Evolutionary conservation across 2,329 filamentous ascomycete genomes (phyloP), one percentile per base, ranked within the genome.

Genomic region (Exophiala dermatitidis): DNA sequence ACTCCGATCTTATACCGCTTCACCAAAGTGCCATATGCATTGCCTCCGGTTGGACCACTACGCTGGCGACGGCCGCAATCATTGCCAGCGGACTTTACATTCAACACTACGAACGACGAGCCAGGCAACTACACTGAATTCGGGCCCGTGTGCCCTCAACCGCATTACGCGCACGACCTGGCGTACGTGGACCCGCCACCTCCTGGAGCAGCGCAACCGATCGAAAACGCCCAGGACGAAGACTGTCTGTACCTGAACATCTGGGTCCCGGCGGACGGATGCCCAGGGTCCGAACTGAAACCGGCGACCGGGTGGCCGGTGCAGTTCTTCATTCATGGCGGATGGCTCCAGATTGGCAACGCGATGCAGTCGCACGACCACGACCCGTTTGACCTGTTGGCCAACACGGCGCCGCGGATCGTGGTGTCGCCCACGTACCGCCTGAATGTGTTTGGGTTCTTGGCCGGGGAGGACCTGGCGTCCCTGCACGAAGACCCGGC

Each of bases 171-270:
- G 36, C 48, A 54, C 32, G 48, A 42, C n/a, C 34, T 37, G 8
- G 58, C 66, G 31, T 49, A 61, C 3, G 45, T 66, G 3, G 59
- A 61, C 3, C 62, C 66, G 6, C 62, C 64, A 1, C 62, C 66
- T 7, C 62, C 64, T 1, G 60, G 64, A n/a, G 54, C 56, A 62
- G 64, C 59, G 5, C 54, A 58, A 1, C 62, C 56, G 4, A 56
- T 62, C 2, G 50, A 61, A 4, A 63, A 65, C 3, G 48, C 52
- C 3, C 71, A 69, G 52, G 67, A 67, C 10, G 76, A 78, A 54
- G 76, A 78, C 60, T 78, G 76, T 45, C 64, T 78, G 38, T 71
- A 71, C 36, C 65, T 74, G 43, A 78, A 78, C 50, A 69, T 78
- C 53, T 78, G 73, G 73, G 71, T 70, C 0, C 75, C 75, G 0